Evolutionary conservation across 1,139 yeast species (phyloP), one percentile per base, ranked within the genome.

Genomic region (Nadsonia commutata): DNA sequence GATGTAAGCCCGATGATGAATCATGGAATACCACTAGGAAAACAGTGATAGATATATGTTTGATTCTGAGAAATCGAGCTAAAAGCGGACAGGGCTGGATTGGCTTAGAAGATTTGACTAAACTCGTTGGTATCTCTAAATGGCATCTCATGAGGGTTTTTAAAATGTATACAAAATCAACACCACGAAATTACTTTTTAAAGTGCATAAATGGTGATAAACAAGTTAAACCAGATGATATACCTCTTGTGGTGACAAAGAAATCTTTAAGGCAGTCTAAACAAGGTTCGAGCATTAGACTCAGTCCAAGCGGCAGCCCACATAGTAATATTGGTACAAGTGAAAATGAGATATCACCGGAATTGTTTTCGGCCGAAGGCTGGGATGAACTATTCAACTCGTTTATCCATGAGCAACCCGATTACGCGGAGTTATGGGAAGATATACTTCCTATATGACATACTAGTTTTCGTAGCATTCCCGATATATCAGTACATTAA

Each of bases 61-160:
- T 33, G 40, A 21, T 37, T 41, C 20, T 45, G 44, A 27, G 46
- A 40, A 40, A 40, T 43, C 40, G 40, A 45, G n/a, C 46, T 38
- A 37, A 43, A 40, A 33, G 40, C 49, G 22, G 45, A 43, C 18
- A 40, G 37, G 20, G 42, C 45, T 13, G 49, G 50, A 1, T 44
- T 45, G 2, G 43, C 53, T 17, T 45, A 45, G 39, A 46, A 48
- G 17, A 11, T 11, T 43, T 58, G 23, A 49, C 54, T 20, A 45
- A 48, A 31, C 27, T 40, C 19, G 52, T 47, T 5, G 52, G 54
- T 1, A 48, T 56, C 18, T 55, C 62, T 2, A 55, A 55, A 43
- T 58, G 62, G 60, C 59, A 58, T 41, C 54, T 57, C 40, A 56
- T 52, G 42, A 47, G 63, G 6, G 48, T 54, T 17, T 58, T 58